These are phyloP conservation scores for Malassezia furfur DNA, from an alignment of 1,284 basidiomycete species.

Conservation along the genomic window DNA sequence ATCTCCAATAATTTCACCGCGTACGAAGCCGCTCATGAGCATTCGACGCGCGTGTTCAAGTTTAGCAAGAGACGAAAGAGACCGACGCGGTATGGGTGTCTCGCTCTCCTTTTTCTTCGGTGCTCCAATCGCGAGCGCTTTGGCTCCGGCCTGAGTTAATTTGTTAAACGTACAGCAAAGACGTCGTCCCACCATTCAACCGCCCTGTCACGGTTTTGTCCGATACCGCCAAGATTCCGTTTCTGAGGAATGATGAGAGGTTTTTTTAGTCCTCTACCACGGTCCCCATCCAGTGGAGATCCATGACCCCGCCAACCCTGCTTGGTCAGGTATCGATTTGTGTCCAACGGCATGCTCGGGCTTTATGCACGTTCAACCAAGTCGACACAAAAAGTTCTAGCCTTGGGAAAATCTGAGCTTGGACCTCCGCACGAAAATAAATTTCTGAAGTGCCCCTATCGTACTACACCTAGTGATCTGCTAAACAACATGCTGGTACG, in stretches of 20 bases:
- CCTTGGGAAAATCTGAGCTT: no score
- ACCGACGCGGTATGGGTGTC: conserved; percentile 17
- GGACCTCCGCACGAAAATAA: neutral
- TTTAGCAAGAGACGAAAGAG: conserved; percentile 35
- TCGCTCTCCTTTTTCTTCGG: neutral
- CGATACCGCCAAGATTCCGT: conserved; percentile 38
- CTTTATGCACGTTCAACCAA: neutral
- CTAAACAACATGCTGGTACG: neutral
- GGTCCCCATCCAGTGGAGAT: conserved; percentile 35
- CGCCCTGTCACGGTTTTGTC: conserved; percentile 43
- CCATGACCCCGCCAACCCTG: conserved; percentile 46
- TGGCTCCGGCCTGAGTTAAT: conserved; percentile 24
- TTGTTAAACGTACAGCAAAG: conserved; percentile 26
- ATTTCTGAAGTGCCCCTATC: no score
- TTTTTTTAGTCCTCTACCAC: conserved; percentile 42
- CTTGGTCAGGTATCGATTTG: conserved; percentile 28
- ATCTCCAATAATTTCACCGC: conserved; percentile 26
- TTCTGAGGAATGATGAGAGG: conserved; percentile 42
- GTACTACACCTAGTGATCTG: no score
- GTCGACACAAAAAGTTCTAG: no score
- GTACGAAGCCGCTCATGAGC: conserved; percentile 41
- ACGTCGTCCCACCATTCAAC: conserved; percentile 48
- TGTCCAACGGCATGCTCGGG: conserved; percentile 37
- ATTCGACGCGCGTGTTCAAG: conserved; percentile 37
- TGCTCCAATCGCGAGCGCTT: conserved; percentile 26